Conservation (phyloP, 768 basidiomycete genomes). For the Termitomyces sp. region DNA sequence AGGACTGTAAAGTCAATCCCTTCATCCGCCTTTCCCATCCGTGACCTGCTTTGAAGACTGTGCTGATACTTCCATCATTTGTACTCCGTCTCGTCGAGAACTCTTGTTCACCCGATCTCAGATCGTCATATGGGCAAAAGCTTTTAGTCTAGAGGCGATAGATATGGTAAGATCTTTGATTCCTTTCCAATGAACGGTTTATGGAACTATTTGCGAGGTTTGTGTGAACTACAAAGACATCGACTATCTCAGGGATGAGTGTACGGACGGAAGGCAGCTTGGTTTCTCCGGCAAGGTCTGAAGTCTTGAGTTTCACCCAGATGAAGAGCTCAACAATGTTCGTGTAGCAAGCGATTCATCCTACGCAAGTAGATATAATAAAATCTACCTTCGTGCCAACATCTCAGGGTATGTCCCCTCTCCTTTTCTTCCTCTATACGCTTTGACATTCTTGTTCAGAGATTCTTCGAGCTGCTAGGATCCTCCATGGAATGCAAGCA, state of each 20-base stretch:
- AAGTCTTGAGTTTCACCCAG: neutral
- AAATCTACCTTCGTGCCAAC: conserved; percentile 80
- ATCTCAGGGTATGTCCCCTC: conserved; percentile 45
- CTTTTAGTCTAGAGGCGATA: conserved; percentile 80
- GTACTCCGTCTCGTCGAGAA: conserved; percentile 72
- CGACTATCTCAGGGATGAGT: conserved; percentile 67
- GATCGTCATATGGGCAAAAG: conserved; percentile 78
- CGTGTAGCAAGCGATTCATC: conserved; percentile 90
- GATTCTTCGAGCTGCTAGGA: conserved; percentile 71
- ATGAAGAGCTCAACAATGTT: neutral
- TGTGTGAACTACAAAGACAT: conserved; percentile 84
- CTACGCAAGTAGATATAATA: conserved; percentile 73
- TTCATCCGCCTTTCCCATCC: neutral
- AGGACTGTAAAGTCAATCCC: conserved; percentile 68
- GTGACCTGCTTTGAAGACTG: conserved; percentile 56
- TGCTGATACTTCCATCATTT: conserved; percentile 80
- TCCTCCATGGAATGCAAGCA: conserved; percentile 60
- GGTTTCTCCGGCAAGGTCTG: conserved; percentile 88
- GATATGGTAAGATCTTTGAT: conserved; percentile 66
- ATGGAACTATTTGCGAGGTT: conserved; percentile 43
- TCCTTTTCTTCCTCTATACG: neutral
- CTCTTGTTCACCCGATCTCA: conserved; percentile 81
- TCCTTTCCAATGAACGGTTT: neutral
- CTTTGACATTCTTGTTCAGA: conserved; percentile 31
- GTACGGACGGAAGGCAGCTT: conserved; percentile 70